Percentiles rank a stretch among this genome's conserved stretches.
Conservation (phyloP, 257 asterid species). For the Salvia miltiorrhiza region DNA sequence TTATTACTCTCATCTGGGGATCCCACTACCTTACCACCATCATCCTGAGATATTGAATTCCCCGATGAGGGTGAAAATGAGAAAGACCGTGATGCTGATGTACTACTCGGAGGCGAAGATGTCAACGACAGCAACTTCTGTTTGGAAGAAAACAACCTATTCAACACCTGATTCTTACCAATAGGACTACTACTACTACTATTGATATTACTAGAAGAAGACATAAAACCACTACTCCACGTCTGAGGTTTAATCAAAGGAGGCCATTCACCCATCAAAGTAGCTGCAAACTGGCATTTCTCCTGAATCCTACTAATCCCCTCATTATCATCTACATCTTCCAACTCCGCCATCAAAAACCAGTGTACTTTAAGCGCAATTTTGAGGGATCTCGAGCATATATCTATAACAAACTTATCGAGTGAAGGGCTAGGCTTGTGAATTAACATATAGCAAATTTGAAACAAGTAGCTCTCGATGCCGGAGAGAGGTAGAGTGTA, state of each 20-base stretch:
- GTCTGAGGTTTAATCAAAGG: conserved; percentile 67
- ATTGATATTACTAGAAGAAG: conserved; percentile 29
- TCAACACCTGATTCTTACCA: conserved; percentile 79
- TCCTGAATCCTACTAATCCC: conserved; percentile 93
- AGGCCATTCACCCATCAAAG: conserved; percentile 93
- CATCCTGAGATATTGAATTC: conserved; percentile 47
- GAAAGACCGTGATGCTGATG: conserved; percentile 39
- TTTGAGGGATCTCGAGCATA: conserved; percentile 70
- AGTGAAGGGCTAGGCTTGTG: conserved; percentile 95
- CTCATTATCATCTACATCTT: conserved; percentile 85
- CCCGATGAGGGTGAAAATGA: conserved; percentile 59
- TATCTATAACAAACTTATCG: conserved; percentile 85
- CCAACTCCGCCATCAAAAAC: conserved; percentile 95
- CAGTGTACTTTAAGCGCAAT: conserved; percentile 88
- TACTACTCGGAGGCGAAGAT: conserved; percentile 57
- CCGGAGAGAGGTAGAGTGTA: conserved; percentile 86
- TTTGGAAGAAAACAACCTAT: conserved; percentile 72
- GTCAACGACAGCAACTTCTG: conserved; percentile 74
- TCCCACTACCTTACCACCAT: conserved; percentile 43
- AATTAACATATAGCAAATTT: conserved; percentile 83
- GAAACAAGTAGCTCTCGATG: conserved; percentile 85
- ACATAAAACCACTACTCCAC: conserved; percentile 34
- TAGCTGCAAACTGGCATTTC: conserved; percentile 92
- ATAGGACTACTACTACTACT: conserved; percentile 40
- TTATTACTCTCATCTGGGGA: conserved; percentile 69